Conservation (phyloP, 495 filamentous ascomycete species). For the Aspergillus funiculosus region DNA sequence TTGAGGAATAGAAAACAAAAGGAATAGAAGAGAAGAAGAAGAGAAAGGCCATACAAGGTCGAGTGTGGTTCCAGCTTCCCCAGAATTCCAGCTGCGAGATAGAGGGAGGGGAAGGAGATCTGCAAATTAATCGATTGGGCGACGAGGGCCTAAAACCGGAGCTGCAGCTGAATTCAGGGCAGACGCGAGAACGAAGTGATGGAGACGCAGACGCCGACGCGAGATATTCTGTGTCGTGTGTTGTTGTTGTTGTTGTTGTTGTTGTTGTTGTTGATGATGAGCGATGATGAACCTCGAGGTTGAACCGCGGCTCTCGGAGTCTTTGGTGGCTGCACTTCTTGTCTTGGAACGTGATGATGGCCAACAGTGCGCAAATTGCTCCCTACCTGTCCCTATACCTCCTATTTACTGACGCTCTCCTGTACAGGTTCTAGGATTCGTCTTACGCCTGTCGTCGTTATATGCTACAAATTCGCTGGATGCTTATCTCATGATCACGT, state of each 20-base stretch:
- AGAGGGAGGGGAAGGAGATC: slow-evolving; percentile 5
- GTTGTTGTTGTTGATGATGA: background rate
- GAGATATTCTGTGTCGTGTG: too few species aligned
- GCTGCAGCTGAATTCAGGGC: background rate
- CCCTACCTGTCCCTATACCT: background rate
- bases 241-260: too few species aligned
- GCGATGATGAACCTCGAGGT: background rate
- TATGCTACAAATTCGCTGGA: too few species aligned
- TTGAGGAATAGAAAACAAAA: background rate
- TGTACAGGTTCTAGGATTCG: too few species aligned
- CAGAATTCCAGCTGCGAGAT: slow-evolving; percentile 8
- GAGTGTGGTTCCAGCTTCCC: slow-evolving; percentile 14
- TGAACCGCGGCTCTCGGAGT: slow-evolving; percentile 39
- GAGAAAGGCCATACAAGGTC: background rate
- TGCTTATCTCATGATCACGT: too few species aligned
- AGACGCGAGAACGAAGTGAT: background rate
- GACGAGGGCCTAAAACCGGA: background rate
- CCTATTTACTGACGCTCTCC: too few species aligned
- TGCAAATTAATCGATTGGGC: background rate
- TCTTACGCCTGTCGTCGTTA: too few species aligned
- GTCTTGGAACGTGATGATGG: too few species aligned
- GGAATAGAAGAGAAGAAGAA: background rate
- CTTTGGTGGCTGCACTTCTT: background rate
- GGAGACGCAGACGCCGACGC: too few species aligned
- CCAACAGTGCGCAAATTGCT: too few species aligned